Base-by-base conservation (phyloP, 2,329 filamentous ascomycete species). In the Cladosporium colombiae region DNA sequence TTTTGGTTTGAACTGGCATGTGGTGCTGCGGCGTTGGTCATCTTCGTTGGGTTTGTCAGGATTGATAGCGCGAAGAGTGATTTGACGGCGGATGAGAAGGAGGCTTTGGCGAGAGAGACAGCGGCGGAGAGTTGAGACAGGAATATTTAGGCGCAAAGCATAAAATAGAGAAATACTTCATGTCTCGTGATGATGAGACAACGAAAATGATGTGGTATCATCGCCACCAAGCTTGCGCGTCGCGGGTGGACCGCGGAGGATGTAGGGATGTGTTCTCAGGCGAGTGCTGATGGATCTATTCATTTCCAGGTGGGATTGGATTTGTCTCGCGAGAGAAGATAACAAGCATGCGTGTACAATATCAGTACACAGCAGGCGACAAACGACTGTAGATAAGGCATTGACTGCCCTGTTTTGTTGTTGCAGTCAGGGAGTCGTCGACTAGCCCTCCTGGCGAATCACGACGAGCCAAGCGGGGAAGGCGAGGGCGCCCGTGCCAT, bases 1-100 rank as follows among this genome's bases (percentile, higher is more conserved):
- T 90, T 91, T 69, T 90, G 88, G 88, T 86, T 88, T 27, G 85
- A 87, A 62, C 81, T 87, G 25, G 88, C 81, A 1, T 80, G 85
- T 59, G 84, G 87, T 0, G 80, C 74, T 3, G 70, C 84, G 0
- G 82, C 85, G 0, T 68, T 90, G 63, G 67, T 81, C 1, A 75
- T 90, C 16, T 82, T 89, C 55, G 68, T 81, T 2, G 69, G 77
- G 0, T 87, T 85, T 46, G 84, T 89, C 4, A 78, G 81, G 65
- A 81, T 89, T 33, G 80, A 81, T 0, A 82, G 82, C 56, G 86
- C 86, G 2, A 81, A 82, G 75, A 86, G 85, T 70, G 84, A 86
- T 65, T 70, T 86, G 73, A 88, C 86, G 0, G 79, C 81, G 4
- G 86, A 88, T 70, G 86, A 88, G 73, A 84, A 83, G 74, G 70